Base-by-base conservation (phyloP, 495 filamentous ascomycete genomes). In the Aspergillus saccharolyticus region DNA sequence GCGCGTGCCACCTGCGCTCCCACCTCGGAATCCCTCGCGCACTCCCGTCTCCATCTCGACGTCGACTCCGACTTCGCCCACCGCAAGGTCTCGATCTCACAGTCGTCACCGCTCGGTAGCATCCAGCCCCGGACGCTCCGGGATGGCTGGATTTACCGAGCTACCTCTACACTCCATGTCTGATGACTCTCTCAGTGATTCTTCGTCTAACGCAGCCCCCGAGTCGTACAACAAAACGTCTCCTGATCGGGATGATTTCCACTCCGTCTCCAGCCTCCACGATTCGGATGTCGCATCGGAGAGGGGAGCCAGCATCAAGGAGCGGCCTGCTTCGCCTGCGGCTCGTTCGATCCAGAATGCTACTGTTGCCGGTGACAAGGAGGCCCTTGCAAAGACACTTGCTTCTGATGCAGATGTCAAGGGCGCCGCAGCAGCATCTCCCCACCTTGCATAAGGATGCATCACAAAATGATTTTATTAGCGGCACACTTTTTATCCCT, bases 1-100 rank as follows among this genome's bases (percentile, higher is more conserved):
- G 71, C 74, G 87, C 25, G 70, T 84, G 2, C 77, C 85, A 7
- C 88, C 89, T 14, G 74, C 85, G 2, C 76, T 89, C 18, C 87
- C 87, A 4, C 74, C 79, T 4, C 75, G 84, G 28, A 86, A 80
- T 57, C 85, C 87, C 14, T 66, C 73, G n/a, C 75, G 77, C 47
- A 62, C 52, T 64, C 69, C 64, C 19, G 22, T 17, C n/a, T 50
- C 47, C 15, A 63, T 57, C 17, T 62, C 62, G 4, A 43, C 56
- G 1, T 61, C 66, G 18, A 61, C 58, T 19, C 65, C 67, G 12
- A 57, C 16, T 14, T 69, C 65, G 1, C 62, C 63, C 21, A 51
- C 42, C 10, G 58, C 57, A 16, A 28, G 28, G 7, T 48, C 60
- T 50, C 33, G 51, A 5, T 65, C 66, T 10, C 61, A 60, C 17